Conservation (phyloP, 345 rosid genomes). For the Reutealis trisperma region DNA sequence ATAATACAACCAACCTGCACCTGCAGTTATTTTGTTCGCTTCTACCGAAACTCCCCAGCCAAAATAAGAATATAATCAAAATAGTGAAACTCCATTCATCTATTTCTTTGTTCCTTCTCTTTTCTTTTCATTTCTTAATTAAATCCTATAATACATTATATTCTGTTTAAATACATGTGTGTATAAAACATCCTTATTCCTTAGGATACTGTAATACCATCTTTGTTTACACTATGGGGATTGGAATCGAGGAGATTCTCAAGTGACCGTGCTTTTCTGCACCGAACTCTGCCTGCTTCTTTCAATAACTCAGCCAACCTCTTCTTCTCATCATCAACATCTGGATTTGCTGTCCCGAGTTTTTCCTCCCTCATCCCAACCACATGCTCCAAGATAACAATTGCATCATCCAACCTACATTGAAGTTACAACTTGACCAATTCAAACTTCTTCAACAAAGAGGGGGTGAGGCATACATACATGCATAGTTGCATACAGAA, state of each 20-base stretch:
- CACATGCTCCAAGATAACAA: slow-evolving; percentile 62
- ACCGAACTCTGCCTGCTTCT: slow-evolving; percentile 74
- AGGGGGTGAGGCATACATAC: background rate
- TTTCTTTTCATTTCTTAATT: slow-evolving; percentile 19
- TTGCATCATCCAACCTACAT: slow-evolving; percentile 84
- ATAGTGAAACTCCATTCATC: slow-evolving; percentile 11
- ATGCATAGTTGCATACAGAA: background rate
- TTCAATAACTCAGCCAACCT: slow-evolving; percentile 74
- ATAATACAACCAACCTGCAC: background rate
- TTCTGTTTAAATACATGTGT: slow-evolving; percentile 21
- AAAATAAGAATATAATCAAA: slow-evolving; percentile 13
- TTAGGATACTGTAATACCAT: slow-evolving; percentile 41
- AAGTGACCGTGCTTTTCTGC: slow-evolving; percentile 70
- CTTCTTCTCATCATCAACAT: slow-evolving; percentile 85
- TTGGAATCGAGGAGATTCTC: slow-evolving; percentile 77
- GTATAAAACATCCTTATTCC: slow-evolving; percentile 16
- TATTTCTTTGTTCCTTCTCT: slow-evolving; percentile 14
- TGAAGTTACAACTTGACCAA: slow-evolving; percentile 6
- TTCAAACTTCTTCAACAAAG: background rate
- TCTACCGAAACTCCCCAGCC: background rate
- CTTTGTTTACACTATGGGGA: slow-evolving; percentile 30
- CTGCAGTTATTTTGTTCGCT: slow-evolving; percentile 8
- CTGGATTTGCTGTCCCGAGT: slow-evolving; percentile 90
- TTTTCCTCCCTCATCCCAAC: slow-evolving; percentile 81
- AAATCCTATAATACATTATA: slow-evolving; percentile 37